Evolutionary conservation across 1,284 basidiomycete genomes (phyloP).

Genomic region (Leucoagaricus sp.): DNA sequence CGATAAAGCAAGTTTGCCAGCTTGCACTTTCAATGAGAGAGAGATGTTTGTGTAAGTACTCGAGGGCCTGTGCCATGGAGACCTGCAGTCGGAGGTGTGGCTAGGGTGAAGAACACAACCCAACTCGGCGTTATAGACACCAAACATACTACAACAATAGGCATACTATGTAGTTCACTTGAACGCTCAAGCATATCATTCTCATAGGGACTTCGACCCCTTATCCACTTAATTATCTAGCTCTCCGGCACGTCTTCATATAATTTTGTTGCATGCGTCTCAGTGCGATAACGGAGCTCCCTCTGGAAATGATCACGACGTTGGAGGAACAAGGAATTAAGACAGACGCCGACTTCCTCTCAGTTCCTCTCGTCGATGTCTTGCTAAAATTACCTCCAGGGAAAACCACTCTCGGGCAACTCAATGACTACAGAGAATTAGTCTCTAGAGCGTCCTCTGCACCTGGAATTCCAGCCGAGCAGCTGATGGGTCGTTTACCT

Average conservation of each 20-base stretch:
- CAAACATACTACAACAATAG: constrained; percentile 3
- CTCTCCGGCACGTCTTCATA: neutral
- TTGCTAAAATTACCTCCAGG: constrained; percentile 50
- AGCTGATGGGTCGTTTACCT: constrained; percentile 26
- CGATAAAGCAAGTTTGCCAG: too few relatives aligned
- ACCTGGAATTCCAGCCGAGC: constrained; percentile 40
- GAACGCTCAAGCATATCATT: too few relatives aligned
- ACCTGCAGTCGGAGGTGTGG: too few relatives aligned
- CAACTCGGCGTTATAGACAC: too few relatives aligned
- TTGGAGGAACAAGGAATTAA: constrained; percentile 48
- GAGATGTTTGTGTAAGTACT: too few relatives aligned
- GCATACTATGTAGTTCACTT: too few relatives aligned
- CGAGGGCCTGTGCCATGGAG: too few relatives aligned
- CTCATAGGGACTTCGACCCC: neutral
- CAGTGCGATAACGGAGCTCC: constrained; percentile 32
- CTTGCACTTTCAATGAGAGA: too few relatives aligned
- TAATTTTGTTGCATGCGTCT: constrained; percentile 36
- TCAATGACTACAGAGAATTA: constrained; percentile 39
- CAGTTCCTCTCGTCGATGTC: constrained; percentile 47
- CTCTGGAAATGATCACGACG: constrained; percentile 30
- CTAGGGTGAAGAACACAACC: too few relatives aligned
- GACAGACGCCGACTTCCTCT: constrained; percentile 61
- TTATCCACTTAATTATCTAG: neutral
- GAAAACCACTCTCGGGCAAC: constrained; percentile 47
- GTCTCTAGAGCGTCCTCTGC: constrained; percentile 42